Conservation (phyloP, 129 eudicot species). For the Gnaphalium uliginosum region DNA sequence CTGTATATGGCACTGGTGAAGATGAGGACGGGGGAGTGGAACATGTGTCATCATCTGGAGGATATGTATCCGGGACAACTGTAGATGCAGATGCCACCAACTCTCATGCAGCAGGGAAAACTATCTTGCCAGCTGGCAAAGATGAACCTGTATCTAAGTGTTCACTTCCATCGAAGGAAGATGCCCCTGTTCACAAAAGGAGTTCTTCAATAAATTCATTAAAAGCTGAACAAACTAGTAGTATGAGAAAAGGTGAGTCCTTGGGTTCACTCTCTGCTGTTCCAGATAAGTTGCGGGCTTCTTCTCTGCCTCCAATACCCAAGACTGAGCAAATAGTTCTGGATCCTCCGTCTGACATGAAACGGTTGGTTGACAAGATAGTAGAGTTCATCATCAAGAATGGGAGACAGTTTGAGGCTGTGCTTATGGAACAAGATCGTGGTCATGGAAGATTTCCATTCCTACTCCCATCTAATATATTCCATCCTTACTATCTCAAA, state of each 20-base stretch:
- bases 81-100: conserved; percentile 24
- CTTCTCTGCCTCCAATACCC: conserved; percentile 42
- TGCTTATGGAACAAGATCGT: conserved; percentile 81
- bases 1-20: conserved; percentile 84
- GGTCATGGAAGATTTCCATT: conserved; percentile 85
- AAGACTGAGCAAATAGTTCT: conserved; percentile 48
- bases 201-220: conserved; percentile 38
- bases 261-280: conserved; percentile 41
- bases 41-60: conserved; percentile 34
- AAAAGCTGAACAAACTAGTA: conserved; percentile 43
- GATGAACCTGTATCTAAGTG: conserved; percentile 39
- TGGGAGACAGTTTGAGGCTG: conserved; percentile 90
- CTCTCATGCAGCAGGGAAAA: conserved; percentile 32
- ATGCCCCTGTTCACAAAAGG: conserved; percentile 42
- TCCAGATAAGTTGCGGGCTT: conserved; percentile 42
- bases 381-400: conserved; percentile 77
- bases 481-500: conserved; percentile 76
- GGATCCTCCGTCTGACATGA: conserved; percentile 89
- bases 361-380: conserved; percentile 68
- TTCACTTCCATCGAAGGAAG: conserved; percentile 49
- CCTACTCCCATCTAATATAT: conserved; percentile 74
- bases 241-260: conserved; percentile 40
- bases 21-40: conserved; percentile 71
- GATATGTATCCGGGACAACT: conserved; percentile 33
- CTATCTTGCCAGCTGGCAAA: conserved; percentile 31